Conservation (phyloP, 371 early-diverging fungal species). For the Capillidium rhysosporum region DNA sequence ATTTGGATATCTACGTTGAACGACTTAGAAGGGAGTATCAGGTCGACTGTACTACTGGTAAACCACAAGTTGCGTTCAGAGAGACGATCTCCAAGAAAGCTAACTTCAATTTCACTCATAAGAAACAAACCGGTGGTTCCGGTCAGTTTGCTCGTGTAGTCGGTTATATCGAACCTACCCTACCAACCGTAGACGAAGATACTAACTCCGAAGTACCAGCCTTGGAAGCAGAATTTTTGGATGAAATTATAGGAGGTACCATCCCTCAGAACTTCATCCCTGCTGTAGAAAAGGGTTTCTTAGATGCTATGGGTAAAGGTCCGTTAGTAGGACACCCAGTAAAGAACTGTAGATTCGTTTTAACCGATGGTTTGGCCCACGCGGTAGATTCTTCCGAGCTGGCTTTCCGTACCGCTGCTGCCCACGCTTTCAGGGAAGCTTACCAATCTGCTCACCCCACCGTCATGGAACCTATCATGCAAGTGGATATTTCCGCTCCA, state of each 20-base stretch:
- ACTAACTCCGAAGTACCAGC: slow-evolving; percentile 27
- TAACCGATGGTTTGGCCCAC: slow-evolving; percentile 88
- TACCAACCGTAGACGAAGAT: not conserved
- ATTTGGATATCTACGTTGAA: slow-evolving; percentile 87
- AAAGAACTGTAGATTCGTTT: slow-evolving; percentile 69
- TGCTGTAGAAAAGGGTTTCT: slow-evolving; percentile 93
- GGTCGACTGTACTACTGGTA: slow-evolving; percentile 82
- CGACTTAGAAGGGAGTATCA: slow-evolving; percentile 94
- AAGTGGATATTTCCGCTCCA: slow-evolving; percentile 77
- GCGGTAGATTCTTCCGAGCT: slow-evolving; percentile 91
- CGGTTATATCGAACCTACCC: slow-evolving; percentile 80
- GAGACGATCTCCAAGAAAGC: slow-evolving; percentile 67
- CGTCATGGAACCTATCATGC: slow-evolving; percentile 94
- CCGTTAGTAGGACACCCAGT: slow-evolving; percentile 81
- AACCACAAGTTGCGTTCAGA: slow-evolving; percentile 92
- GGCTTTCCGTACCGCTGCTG: slow-evolving; percentile 84
- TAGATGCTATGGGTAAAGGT: slow-evolving; percentile 81
- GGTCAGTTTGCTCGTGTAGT: slow-evolving; percentile 90
- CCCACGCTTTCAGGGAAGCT: slow-evolving; percentile 77
- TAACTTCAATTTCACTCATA: slow-evolving; percentile 91
- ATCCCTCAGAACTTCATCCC: slow-evolving; percentile 88
- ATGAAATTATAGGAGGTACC: slow-evolving; percentile 77
- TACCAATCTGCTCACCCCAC: slow-evolving; percentile 58
- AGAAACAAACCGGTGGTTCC: slow-evolving; percentile 95
- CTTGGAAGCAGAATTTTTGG: slow-evolving; percentile 42